These are phyloP conservation scores for Mortierella sp. DNA, from an alignment of 371 early-diverging fungal genomes.

Conservation along the genomic window DNA sequence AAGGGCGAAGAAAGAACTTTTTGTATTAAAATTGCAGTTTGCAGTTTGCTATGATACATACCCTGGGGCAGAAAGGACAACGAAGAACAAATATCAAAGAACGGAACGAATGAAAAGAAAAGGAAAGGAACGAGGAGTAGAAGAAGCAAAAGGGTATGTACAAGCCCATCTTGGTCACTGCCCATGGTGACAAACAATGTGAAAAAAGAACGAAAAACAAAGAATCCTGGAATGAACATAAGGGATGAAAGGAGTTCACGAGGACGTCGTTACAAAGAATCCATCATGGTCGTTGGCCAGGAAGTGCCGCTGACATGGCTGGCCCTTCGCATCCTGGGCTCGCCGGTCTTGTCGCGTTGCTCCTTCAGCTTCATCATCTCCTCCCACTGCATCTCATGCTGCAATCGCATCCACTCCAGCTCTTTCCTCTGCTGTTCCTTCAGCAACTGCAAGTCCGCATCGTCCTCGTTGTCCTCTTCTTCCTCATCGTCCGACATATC, in stretches of 20 bases:
- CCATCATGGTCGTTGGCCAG: background rate
- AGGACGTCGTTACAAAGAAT: background rate
- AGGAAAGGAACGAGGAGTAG: background rate
- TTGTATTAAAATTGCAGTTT: background rate
- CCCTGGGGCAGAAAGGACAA: conserved; percentile 2
- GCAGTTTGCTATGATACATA: conserved; percentile 4
- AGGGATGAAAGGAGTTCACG: background rate
- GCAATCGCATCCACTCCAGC: conserved; percentile 45
- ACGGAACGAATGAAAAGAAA: background rate
- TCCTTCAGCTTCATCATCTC: conserved; percentile 55
- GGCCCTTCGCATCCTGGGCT: background rate
- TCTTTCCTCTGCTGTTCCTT: conserved; percentile 43
- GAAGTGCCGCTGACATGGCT: conserved; percentile 1
- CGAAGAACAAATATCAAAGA: background rate
- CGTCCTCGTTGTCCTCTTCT: background rate
- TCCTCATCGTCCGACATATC: conserved; percentile 51
- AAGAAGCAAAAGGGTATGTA: conserved; percentile 5
- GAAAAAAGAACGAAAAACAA: background rate
- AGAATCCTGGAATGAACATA: background rate
- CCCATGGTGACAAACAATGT: conserved; percentile 3
- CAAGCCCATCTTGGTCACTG: conserved; percentile 3
- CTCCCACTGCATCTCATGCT: conserved; percentile 52
- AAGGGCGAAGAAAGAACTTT: background rate
- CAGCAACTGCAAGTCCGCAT: conserved; percentile 25
- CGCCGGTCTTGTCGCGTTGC: conserved; percentile 17